Percentiles rank a stretch among this genome's conserved stretches.
phyloP scores from a whole-genome alignment of 1,284 basidiomycete species.

The Cystobasidium slooffiae region DNA sequence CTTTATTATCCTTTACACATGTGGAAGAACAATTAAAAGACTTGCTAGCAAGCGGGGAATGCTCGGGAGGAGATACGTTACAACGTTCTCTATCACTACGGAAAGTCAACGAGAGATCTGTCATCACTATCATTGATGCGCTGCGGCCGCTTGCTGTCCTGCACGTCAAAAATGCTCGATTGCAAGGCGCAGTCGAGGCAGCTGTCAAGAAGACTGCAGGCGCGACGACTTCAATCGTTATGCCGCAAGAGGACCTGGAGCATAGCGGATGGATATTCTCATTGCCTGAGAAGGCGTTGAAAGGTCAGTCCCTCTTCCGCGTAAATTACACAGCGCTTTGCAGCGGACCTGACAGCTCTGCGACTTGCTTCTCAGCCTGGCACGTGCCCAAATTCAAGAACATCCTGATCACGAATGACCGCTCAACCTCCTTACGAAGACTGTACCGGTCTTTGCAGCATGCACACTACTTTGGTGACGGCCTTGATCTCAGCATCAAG shows the following conservation, averaged over 20 bases:
- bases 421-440: constrained; percentile 41
- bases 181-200: constrained; percentile 19
- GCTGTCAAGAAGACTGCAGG: not conserved
- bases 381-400: constrained; percentile 47
- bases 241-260: constrained; percentile 31
- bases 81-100: constrained; percentile 10
- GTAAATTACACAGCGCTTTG: too few species aligned
- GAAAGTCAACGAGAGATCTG: constrained; percentile 16
- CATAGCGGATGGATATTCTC: constrained; percentile 39
- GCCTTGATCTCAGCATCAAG: constrained; percentile 45
- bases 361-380: constrained; percentile 38
- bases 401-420: constrained; percentile 47
- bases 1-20: not conserved
- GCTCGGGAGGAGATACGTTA: constrained; percentile 16
- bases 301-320: constrained; percentile 2
- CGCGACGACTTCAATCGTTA: constrained; percentile 11
- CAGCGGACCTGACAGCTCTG: constrained; percentile 2
- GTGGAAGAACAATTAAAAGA: constrained; percentile 3
- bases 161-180: not conserved
- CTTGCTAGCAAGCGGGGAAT: not conserved
- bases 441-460: constrained; percentile 41
- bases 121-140: not conserved
- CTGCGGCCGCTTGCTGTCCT: constrained; percentile 18
- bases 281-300: constrained; percentile 11
- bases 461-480: constrained; percentile 46